Base-by-base conservation (phyloP, 78 protist species). In the Polysphondylium violaceum region DNA sequence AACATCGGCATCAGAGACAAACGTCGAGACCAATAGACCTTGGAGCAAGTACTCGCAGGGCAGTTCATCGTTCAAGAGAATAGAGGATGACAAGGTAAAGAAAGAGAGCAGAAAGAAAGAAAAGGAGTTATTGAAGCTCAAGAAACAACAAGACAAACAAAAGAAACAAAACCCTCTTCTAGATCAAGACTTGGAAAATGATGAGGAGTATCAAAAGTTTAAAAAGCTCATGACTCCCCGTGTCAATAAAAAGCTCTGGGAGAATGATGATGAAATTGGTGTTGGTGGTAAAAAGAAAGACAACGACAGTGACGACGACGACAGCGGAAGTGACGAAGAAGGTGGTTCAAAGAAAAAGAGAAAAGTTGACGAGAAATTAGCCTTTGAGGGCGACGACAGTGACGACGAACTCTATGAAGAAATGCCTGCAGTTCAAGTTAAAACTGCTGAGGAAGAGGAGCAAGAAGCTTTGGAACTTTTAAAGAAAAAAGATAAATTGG, bases 21-120 rank as follows among this genome's bases (percentile, higher is more conserved):
- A 16, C 4, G 14, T 14, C 5, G 23, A 31, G 1, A 51, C 16
- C 4, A 27, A 43, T 29, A 89, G 97, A 51, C 96, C 97, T 21
- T 96, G 98, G 98, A 74, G 92, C 36, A 56, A 74, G 33, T 77
- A 96, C 87, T 65, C 96, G 1, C 33, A 65, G 29, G 98, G 97
- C 19, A 75, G 93, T 25, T 79, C 96, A 2, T 88, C 96, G 38
- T 69, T 35, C 68, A 65, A 58, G n/a, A 72, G 50, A 59, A 12
- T 50, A 38, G 23, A 61, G 2, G 35, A 21, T n/a, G n/a, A 36
- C 7, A 23, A 33, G 74, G 27, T 43, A 73, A 87, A 47, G 63
- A 33, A 58, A 9, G 47, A 44, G 79, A 77, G 35, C 14, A 19
- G 38, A 55, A 68, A 8, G 61, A 90, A 19, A 78, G 17, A 61